Base-by-base conservation (phyloP, 2,329 filamentous ascomycete species). In the Pseudophaeomoniella oleicola region DNA sequence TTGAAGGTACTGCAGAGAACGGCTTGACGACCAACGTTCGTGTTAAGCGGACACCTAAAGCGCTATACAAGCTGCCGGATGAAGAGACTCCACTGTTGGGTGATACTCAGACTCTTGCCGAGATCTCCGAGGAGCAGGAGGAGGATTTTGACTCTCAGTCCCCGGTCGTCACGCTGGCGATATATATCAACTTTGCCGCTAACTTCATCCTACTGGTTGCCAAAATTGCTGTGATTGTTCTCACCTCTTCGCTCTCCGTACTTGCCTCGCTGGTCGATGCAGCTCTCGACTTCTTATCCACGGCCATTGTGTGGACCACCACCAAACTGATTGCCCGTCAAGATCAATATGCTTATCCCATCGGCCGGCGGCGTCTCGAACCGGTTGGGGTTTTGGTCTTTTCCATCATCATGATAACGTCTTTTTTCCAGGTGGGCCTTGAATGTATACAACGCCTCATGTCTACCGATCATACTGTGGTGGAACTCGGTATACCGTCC, bases 381-480 rank as follows among this genome's bases (percentile, higher is more conserved):
- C 83, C 83, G 2, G 69, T 90, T 4, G 83, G 83, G 17, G 78
- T 90, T 2, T 64, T 90, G 4, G 76, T 88, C 38, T 90, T 88
- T 59, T 81, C 78, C 12, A 72, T 87, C 41, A 82, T 88, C 51
- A 90, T 90, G 81, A 80, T 88, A 43, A 86, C 80, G 0, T 82
- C 79, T 0, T 88, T 90, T 58, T 73, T 75, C 45, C 83, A 90
- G 57, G 82, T 90, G 30, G 74, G 69, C 27, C 63, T 87, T 10
- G 65, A 85, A 57, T 82, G 79, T 49, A 58, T 81, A 18, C 67
- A 76, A 44, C 72, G 75, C 2, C 66, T 90, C 5, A 63, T 66
- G 5, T 63, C 66, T 10, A 54, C 64, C 2, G 69, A 84, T 39
- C 81, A 75, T 46, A 64, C 68, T 13, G 63, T 92, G 13, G 76